Evolutionary conservation across 768 basidiomycete genomes (phyloP), one percentile per base, ranked within the genome.

Genomic region (Serendipita sp.): DNA sequence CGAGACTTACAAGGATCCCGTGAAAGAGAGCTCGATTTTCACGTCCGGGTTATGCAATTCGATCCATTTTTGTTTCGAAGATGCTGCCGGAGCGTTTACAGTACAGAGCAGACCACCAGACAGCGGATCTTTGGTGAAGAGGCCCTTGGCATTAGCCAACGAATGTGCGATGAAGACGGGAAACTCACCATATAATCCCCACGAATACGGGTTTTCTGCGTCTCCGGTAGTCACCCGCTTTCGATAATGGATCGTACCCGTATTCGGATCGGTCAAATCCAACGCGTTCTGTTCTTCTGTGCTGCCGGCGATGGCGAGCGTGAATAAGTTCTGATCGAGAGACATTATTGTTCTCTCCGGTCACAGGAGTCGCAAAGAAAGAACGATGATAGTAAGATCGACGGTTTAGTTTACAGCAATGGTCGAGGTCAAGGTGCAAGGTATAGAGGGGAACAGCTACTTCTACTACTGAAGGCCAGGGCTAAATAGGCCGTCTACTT

Each of bases 281-380:
- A 86, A 73, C 16, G 85, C 80, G 68, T 77, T 76, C 10, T 81
- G 79, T 66, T 84, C 78, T 44, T 83, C 79, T 65, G 81, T 73
- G 71, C 80, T 81, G 3, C 81, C 81, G 64, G 90, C 74, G 67
- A 71, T 65, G 34, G 80, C 73, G 63, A 92, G 82, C 2, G 90
- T 91, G 75, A 91, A 92, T 10, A 92, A 76, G 71, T 91, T 91
- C 72, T 88, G 81, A 72, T 91, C 89, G 63, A 92, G 76, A 70
- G 87, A 88, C 89, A 91, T 91, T 53, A 11, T 27, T 33, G 55
- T 18, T 50, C 40, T 40, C 40, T 40, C 40, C 13, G 13, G 13
- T 40, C 40, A 40, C 40, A 40, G 11, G 11, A 40, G 4, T 40
- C 11, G 37, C 37, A 40, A 40, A 40, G 40, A 40, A 40, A 40